These are phyloP conservation scores for Rhodotorula glutinis DNA, from an alignment of 1,284 basidiomycete genomes.

Conservation along the genomic window DNA sequence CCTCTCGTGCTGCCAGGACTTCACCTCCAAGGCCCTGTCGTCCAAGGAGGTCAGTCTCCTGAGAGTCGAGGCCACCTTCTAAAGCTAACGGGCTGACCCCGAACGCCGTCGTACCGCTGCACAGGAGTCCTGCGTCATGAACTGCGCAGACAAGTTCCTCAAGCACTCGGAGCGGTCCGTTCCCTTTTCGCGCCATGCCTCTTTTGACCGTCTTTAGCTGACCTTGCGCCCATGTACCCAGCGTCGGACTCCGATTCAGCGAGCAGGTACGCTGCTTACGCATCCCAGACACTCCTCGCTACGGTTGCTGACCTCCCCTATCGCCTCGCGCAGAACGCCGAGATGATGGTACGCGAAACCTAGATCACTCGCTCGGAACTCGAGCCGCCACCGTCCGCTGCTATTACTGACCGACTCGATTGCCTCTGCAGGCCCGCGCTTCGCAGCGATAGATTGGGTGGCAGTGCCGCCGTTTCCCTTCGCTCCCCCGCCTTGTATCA, in stretches of 20 bases:
- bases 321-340: conserved; percentile 42
- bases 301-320: too few relatives aligned
- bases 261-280: conserved; percentile 15
- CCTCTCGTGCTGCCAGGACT: conserved; percentile 90
- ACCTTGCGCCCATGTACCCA: too few relatives aligned
- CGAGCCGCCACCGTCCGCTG: background rate
- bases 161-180: conserved; percentile 76
- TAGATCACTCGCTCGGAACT: too few relatives aligned
- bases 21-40: conserved; percentile 88
- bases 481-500: background rate
- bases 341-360: conserved; percentile 39
- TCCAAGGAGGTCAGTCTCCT: conserved; percentile 76
- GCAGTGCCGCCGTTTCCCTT: background rate
- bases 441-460: conserved; percentile 1
- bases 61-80: too few relatives aligned
- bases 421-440: conserved; percentile 9
- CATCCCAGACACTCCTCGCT: too few relatives aligned
- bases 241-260: conserved; percentile 24
- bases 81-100: too few relatives aligned
- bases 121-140: conserved; percentile 58
- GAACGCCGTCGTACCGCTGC: background rate
- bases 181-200: background rate
- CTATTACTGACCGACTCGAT: too few relatives aligned
- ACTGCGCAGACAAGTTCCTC: conserved; percentile 86
- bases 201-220: too few relatives aligned